Percentiles rank a stretch among this genome's conserved stretches.
Evolutionary conservation across 2,329 filamentous ascomycete species (phyloP).

Genomic region (Lachnum nothofagi): DNA sequence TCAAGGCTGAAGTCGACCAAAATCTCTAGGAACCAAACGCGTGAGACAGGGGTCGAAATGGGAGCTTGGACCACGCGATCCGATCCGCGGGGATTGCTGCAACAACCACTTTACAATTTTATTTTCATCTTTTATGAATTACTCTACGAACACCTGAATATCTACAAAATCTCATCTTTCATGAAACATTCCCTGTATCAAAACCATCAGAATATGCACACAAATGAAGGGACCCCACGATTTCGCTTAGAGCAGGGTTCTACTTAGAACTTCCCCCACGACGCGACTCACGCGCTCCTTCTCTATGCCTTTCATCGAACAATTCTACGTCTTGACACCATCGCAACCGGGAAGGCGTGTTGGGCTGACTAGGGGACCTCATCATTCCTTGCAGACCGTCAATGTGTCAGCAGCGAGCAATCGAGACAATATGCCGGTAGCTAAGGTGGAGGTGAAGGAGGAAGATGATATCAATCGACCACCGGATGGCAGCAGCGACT

Average conservation of each 20-base stretch:
- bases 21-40: neutral
- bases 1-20: neutral
- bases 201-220: neutral
- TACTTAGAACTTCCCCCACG: neutral
- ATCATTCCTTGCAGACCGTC: neutral
- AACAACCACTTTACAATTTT: neutral
- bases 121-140: too few relatives aligned
- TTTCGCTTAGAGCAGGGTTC: constrained; percentile 7
- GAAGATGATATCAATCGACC: constrained; percentile 9
- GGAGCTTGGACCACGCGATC: constrained; percentile 4
- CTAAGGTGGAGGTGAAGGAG: constrained; percentile 4
- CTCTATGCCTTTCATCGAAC: constrained; percentile 2
- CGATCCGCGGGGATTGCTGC: neutral
- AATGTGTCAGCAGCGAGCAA: constrained; percentile 1
- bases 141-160: too few relatives aligned
- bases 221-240: constrained; percentile 4
- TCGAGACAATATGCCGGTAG: constrained; percentile 5
- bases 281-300: constrained; percentile 14
- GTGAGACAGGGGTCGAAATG: constrained; percentile 2
- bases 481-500: constrained; percentile 7
- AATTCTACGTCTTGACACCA: neutral
- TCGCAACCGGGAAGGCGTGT: constrained; percentile 3
- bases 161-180: too few relatives aligned
- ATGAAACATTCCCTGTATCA: neutral
- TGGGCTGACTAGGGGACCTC: constrained; percentile 8